These are phyloP conservation scores for Clavispora vitiphila DNA, from an alignment of 805 yeast species.

Conservation along the genomic window DNA sequence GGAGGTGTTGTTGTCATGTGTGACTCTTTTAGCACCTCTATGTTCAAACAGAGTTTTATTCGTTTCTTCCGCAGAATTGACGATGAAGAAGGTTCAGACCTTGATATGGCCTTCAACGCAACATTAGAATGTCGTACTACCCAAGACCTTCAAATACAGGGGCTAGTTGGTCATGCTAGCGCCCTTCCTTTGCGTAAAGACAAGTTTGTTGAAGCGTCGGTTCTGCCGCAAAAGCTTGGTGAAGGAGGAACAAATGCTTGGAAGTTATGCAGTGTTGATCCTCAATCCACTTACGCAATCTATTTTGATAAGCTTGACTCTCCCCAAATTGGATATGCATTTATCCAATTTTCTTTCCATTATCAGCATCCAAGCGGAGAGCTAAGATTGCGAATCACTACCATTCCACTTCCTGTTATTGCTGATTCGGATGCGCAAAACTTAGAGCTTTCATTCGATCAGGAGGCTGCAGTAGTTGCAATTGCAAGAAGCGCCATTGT, in stretches of 20 bases:
- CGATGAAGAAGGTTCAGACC: constrained; percentile 15
- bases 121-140: constrained; percentile 54
- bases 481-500: constrained; percentile 51
- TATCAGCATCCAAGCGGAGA: constrained; percentile 61
- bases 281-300: constrained; percentile 56
- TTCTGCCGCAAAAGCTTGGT: constrained; percentile 39
- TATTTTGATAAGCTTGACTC: constrained; percentile 49
- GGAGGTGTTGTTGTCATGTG: constrained; percentile 62
- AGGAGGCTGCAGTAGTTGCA: constrained; percentile 63
- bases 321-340: constrained; percentile 21
- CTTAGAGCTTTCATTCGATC: constrained; percentile 52
- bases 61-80: constrained; percentile 41
- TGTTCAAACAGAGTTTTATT: constrained; percentile 60
- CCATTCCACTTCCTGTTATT: constrained; percentile 42
- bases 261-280: constrained; percentile 52
- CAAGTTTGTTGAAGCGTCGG: constrained; percentile 17
- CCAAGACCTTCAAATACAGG: constrained; percentile 48
- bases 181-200: constrained; percentile 34
- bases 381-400: constrained; percentile 56
- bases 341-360: constrained; percentile 52
- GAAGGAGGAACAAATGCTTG: constrained; percentile 52
- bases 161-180: constrained; percentile 60
- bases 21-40: constrained; percentile 63
- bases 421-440: constrained; percentile 36
- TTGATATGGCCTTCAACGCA: constrained; percentile 54